These are phyloP conservation scores for Neonectria faginata DNA, from an alignment of 2,329 filamentous ascomycete genomes.

Conservation along the genomic window DNA sequence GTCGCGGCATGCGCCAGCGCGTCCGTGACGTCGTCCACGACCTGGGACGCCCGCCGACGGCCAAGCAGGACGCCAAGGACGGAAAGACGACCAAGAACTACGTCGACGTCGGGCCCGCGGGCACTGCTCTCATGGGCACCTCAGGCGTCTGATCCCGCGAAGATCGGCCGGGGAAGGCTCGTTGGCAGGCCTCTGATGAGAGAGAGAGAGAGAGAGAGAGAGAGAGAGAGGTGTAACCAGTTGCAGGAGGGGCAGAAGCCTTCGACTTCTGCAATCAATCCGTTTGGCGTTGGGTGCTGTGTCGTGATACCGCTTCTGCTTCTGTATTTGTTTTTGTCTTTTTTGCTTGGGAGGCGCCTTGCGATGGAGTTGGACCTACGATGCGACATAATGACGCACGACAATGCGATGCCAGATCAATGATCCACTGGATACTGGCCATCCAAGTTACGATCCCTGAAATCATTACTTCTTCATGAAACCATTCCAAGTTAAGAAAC, in stretches of 20 bases:
- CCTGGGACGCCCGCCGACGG: slow-evolving; percentile 49
- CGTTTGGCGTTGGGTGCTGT: slow-evolving; percentile 24
- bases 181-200: background rate
- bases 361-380: background rate
- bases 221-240: too few relatives aligned
- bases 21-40: slow-evolving; percentile 51
- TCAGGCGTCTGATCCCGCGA: slow-evolving; percentile 31
- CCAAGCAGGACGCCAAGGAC: slow-evolving; percentile 48
- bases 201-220: background rate
- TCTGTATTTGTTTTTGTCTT: background rate
- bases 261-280: background rate
- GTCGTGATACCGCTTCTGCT: slow-evolving; percentile 6
- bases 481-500: background rate
- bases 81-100: slow-evolving; percentile 47
- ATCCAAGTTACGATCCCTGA: background rate
- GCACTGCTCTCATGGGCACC: slow-evolving; percentile 41
- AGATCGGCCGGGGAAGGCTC: background rate
- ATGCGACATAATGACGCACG: background rate
- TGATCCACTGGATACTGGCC: background rate
- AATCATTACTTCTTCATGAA: background rate
- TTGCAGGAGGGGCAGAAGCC: background rate
- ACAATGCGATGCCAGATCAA: background rate
- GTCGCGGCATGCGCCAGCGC: slow-evolving; percentile 48
- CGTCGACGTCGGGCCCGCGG: slow-evolving; percentile 45
- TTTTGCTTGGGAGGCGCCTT: slow-evolving; percentile 2